phyloP scores from a whole-genome alignment of 2,329 filamentous ascomycete genomes.

The Pyrenophora tritici-repentis region DNA sequence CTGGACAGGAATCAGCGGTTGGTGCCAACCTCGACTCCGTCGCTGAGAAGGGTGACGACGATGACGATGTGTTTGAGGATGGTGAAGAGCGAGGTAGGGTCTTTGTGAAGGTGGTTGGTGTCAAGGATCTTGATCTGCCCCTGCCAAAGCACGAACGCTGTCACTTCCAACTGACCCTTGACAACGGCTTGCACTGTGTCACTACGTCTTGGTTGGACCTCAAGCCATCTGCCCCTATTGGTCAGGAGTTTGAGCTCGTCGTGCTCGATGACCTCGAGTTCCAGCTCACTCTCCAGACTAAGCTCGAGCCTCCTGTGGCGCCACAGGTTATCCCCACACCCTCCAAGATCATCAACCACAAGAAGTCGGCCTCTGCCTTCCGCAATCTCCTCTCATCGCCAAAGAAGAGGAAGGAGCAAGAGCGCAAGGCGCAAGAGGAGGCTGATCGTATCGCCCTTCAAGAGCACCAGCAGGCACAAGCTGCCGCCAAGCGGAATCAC shows the following conservation, averaged over 20 bases:
- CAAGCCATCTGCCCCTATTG: constrained; percentile 88
- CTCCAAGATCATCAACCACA: constrained; percentile 70
- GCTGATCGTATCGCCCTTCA: constrained; percentile 68
- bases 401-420: constrained; percentile 94
- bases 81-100: constrained; percentile 85
- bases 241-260: constrained; percentile 96
- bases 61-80: constrained; percentile 69
- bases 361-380: constrained; percentile 76
- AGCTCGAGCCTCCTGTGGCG: constrained; percentile 76
- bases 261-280: constrained; percentile 98
- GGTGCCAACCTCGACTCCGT: constrained; percentile 65
- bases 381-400: constrained; percentile 84
- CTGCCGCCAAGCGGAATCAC: constrained; percentile 59
- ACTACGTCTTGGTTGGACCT: constrained; percentile 95
- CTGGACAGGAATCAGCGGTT: constrained; percentile 84
- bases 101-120: constrained; percentile 98
- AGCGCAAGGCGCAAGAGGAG: constrained; percentile 81
- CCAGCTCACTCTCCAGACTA: constrained; percentile 94
- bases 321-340: constrained; percentile 52
- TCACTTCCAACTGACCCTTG: constrained; percentile 95
- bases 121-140: constrained; percentile 92
- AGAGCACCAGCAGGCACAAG: constrained; percentile 48
- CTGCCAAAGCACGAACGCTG: constrained; percentile 86
- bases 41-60: constrained; percentile 68
- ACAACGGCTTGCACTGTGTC: constrained; percentile 96